Evolutionary conservation across 2,329 filamentous ascomycete genomes (phyloP).

Genomic region (Annulohypoxylon truncatum): DNA sequence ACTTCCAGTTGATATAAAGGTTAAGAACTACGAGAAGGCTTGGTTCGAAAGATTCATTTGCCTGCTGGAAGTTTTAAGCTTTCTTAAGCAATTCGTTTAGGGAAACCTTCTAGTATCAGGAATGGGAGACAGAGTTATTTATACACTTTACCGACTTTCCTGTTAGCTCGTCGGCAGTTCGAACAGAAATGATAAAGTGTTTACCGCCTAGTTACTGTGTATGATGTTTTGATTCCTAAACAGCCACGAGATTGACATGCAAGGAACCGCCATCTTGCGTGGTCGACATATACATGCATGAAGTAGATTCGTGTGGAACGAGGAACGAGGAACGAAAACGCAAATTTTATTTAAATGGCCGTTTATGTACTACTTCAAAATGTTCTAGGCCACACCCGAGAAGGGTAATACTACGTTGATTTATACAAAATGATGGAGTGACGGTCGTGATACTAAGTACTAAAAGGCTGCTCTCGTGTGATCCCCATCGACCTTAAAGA

Average conservation of each 20-base stretch:
- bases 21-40: not conserved
- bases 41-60: not conserved
- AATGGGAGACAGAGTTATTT: not conserved
- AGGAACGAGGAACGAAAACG: not conserved
- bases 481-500: not conserved
- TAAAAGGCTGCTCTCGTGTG: not conserved
- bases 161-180: not conserved
- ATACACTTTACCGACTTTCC: not conserved
- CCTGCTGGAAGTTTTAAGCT: not conserved
- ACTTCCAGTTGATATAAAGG: not conserved
- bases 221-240: not conserved
- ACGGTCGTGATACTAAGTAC: not conserved
- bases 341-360: not conserved
- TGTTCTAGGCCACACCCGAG: not conserved
- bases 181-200: not conserved
- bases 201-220: not conserved
- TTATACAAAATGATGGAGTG: not conserved
- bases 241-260: conserved; percentile 16
- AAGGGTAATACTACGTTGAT: not conserved
- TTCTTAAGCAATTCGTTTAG: not conserved
- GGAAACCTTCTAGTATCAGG: not conserved
- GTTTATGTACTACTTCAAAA: conserved; percentile 7
- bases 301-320: conserved; percentile 4
- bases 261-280: conserved; percentile 19
- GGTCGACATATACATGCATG: conserved; percentile 7